Base-by-base conservation (phyloP, 495 filamentous ascomycete species). In the Halenospora varia region DNA sequence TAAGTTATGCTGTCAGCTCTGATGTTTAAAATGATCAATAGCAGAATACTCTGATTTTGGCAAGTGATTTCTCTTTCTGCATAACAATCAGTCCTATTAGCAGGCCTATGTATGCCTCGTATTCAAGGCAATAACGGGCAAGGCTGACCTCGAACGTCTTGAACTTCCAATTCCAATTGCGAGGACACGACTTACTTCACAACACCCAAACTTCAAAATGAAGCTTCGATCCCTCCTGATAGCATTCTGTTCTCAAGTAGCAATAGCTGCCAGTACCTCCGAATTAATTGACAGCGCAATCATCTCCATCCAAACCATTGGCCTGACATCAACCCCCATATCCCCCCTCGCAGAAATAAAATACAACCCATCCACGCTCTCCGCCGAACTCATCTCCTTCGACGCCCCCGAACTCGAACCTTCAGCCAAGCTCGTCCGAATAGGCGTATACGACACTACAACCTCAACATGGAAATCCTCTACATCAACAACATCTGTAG, bases 371-470 rank as follows among this genome's bases (percentile, higher is more conserved):
- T 53, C 62, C 2, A 61, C 64, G n/a, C 51, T 65, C 19, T 51
- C 60, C 25, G 60, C 75, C 19, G 67, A 72, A 25, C 61, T 82
- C 10, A 23, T 68, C 22, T 70, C 73, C 25, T 83, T 77, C 68
- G 70, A 75, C 13, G 69, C 73, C 20, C 80, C 80, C 26, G 73
- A 79, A 15, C 51, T 82, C 10, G 68, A 71, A 9, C 65, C 68
- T 2, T 65, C 64, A 0, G 46, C 70, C 17, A 55, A 61, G 26
- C 72, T 81, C 2, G 67, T 81, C 42, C 75, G 77, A 48, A 63
- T 82, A 50, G 80, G 80, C 42, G 57, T 76, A 39, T 83, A 74
- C 68, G 70, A 78, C 65, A 24, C 66, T 6, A 47, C 65, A n/a
- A 50, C 68, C 0, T 51, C 53, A 50, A 25, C 25, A 17, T 83